Conservation (phyloP, 768 basidiomycete genomes). For the Gymnopilus dilepis region DNA sequence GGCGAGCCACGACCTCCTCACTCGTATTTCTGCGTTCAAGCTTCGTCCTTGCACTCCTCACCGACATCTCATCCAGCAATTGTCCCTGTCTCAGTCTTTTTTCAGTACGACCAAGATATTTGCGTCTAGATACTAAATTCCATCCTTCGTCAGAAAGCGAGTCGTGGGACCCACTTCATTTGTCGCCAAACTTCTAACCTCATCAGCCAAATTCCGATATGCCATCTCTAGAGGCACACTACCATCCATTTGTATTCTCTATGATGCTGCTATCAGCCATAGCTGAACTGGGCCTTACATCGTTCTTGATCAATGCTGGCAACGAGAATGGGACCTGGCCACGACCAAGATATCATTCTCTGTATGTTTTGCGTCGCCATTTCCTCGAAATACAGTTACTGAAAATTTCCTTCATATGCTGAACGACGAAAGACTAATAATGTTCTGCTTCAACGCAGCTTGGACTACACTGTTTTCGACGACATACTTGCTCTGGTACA, state of each 20-base stretch:
- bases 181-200: too few species aligned
- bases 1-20: too few species aligned
- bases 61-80: too few species aligned
- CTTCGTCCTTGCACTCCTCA: too few species aligned
- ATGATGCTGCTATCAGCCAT: conserved; percentile 71
- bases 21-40: too few species aligned
- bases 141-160: too few species aligned
- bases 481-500: conserved; percentile 74
- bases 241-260: conserved; percentile 65
- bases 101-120: too few species aligned
- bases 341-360: conserved; percentile 62
- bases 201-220: conserved; percentile 25
- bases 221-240: conserved; percentile 54
- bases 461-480: conserved; percentile 80
- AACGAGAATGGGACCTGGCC: conserved; percentile 68
- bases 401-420: background rate
- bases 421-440: conserved; percentile 43
- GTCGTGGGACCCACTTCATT: too few species aligned
- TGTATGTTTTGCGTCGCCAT: conserved; percentile 48
- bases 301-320: conserved; percentile 73
- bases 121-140: too few species aligned
- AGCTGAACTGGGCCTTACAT: conserved; percentile 76
- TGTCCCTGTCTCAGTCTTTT: too few species aligned
- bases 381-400: background rate
- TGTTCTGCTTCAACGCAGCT: conserved; percentile 66